Evolutionary conservation across 805 yeast species (phyloP), one percentile per base, ranked within the genome.

Genomic region (Nematodospora valgi): DNA sequence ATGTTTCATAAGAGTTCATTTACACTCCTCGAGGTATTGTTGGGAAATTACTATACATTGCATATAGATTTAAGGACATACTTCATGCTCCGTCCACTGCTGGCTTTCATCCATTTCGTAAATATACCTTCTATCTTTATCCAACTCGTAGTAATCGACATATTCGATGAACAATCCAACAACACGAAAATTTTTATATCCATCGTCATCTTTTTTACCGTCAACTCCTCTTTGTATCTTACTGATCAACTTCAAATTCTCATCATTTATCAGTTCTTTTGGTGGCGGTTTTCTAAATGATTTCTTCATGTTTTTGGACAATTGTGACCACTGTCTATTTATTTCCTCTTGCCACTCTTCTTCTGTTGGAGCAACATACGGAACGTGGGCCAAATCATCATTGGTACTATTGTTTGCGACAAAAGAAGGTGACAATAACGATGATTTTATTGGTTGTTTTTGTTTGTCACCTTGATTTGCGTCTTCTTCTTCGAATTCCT

Each of bases 191-290:
- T 84, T 78, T 50, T 77, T 80, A 37, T 72, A 59, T 1, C 82
- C 78, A 18, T 75, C 76, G 20, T 75, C 79, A 33, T 76, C 80
- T 49, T 76, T 72, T 28, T 76, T 70, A 6, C 95, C 95, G 58
- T 86, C 95, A 12, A 86, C 95, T 9, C 95, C 91, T 46, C 95
- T 70, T 31, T 74, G 68, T 30, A 86, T 80, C 34, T 84, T 75
- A 56, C 86, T 95, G 28, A 86, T 58, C 37, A 68, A 54, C 45
- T 75, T 76, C 23, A 68, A 65, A 38, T 75, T 76, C 27, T 76
- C 80, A 6, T 65, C 66, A 8, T 75, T 73, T 51, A 86, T 51
- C 15, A 63, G 59, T 2, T 78, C 61, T n/a, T 82, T 82, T 2
- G 95, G 94, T 1, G 70, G 59, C 0, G 95, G 95, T 45, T 78